phyloP scores from a whole-genome alignment of 2,329 filamentous ascomycete species.

The Mollisiaceae sp. region DNA sequence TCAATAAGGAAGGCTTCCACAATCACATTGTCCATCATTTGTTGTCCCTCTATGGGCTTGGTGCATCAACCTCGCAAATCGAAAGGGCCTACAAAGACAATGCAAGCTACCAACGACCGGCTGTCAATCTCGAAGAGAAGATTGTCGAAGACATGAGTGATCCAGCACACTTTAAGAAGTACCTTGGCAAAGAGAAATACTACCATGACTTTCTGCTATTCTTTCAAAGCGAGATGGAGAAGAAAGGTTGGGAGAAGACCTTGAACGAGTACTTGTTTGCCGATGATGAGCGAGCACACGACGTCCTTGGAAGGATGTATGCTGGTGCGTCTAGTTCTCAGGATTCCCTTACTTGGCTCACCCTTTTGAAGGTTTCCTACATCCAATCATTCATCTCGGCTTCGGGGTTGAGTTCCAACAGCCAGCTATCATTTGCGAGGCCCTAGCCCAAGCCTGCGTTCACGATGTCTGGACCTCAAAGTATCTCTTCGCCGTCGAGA shows the following conservation, averaged over 20 bases:
- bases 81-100: constrained; percentile 70
- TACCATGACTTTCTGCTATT: constrained; percentile 79
- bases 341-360: neutral
- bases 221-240: constrained; percentile 75
- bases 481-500: constrained; percentile 61
- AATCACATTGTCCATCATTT: constrained; percentile 85
- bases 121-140: constrained; percentile 51
- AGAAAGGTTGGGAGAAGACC: constrained; percentile 63
- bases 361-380: constrained; percentile 62
- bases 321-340: constrained; percentile 51
- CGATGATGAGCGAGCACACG: constrained; percentile 66
- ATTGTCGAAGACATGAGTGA: constrained; percentile 55
- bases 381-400: constrained; percentile 84
- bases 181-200: constrained; percentile 66
- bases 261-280: constrained; percentile 73
- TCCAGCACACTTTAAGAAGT: constrained; percentile 58
- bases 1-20: constrained; percentile 77
- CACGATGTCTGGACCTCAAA: constrained; percentile 62
- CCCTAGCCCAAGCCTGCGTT: constrained; percentile 75
- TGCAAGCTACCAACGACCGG: constrained; percentile 66
- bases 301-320: constrained; percentile 72
- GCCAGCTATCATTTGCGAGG: constrained; percentile 81
- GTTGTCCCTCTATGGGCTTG: constrained; percentile 77
- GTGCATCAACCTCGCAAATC: constrained; percentile 65
- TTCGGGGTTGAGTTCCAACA: constrained; percentile 85